Evolutionary conservation across 2,329 filamentous ascomycete genomes (phyloP), one percentile per base, ranked within the genome.

Genomic region (Monilinia polystroma): DNA sequence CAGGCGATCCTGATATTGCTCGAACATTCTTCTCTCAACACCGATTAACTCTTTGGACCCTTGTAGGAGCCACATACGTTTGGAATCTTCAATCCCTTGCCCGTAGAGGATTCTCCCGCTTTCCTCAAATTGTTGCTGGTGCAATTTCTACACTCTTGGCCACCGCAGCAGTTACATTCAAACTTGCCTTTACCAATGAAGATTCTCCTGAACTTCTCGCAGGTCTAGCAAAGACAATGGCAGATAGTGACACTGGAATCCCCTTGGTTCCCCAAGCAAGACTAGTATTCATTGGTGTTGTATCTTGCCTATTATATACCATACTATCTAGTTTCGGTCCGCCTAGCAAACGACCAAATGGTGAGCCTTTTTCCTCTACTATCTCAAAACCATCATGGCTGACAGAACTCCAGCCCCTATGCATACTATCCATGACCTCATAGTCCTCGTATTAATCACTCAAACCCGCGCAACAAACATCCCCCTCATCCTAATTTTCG

Each of bases 1-100:
- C 95, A 1, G 93, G 93, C n/a, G 90, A 89, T 51, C 87, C 92
- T 35, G 95, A 98, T 74, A 91, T 98, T 56, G 90, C 91, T 69
- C 91, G 90, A 68, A 81, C 78, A 6, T 90, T 92, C 74, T 81
- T 96, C 64, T 80, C 84, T 20, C 80, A 83, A 0, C 84, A 91
- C 66, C 87, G 87, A 2, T 77, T 81, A 38, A 75, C 90, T 0
- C 84, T 99, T 4, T 99, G 95, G 95, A 72, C 78, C 2, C 78
- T 96, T 12, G 83, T 96, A 29, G 81, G 87, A 51, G 76, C 84
- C 16, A 88, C 89, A 1, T 97, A 97, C 76, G 76, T 86, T 20
- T 82, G 87, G 72, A 77, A 74, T 53, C 66, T 76, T 14, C 71
- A 73, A 49, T 72, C 69, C 41, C 71, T 77, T 14, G 67, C 72